Base-by-base conservation (phyloP, 176 grass and related monocot species). In the Lolium perenne region DNA sequence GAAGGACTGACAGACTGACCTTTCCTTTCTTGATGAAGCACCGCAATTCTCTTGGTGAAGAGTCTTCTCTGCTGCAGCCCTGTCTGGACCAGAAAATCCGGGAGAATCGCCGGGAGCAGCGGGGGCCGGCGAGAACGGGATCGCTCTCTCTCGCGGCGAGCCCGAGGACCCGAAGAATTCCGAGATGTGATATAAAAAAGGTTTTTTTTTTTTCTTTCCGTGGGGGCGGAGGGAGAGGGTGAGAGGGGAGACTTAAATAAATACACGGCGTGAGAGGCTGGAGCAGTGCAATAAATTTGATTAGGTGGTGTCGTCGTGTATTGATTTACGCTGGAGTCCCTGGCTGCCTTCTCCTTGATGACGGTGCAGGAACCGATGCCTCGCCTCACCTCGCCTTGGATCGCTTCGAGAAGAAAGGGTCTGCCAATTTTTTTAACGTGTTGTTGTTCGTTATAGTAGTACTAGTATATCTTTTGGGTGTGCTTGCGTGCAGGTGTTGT, bases 141-240 rank as follows among this genome's bases (percentile, higher is more conserved):
- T 91, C 86, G 81, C 81, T 35, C 63, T 35, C 63, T 66, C 63
- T 35, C 62, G 57, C 57, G 77, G 82, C 68, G 83, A 83, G 82
- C 82, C 82, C 86, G 85, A 88, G 86, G 80, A 77, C 86, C 89
- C 26, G 71, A 78, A 91, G 80, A 88, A 85, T 91, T 85, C 82
- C 70, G 81, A 69, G 58, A 72, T 73, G 43, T 82, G 47, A 82
- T 69, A 71, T 55, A 68, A 54, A 71, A 88, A 77, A 85, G n/a
- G 16, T 16, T 79, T 35, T 38, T 29, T 7, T 78, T 14, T n/a
- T 29, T 29, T 65, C 32, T 17, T 83, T 46, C 80, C 54, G 3
- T n/a, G 55, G 50, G 13, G 60, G 40, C 61, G 61, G 61, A 29
- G 61, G 32, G 32, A 63, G 60, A 35, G 47, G 48, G 51, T 62